Evolutionary conservation across 2,329 filamentous ascomycete genomes (phyloP), one percentile per base, ranked within the genome.

Genomic region (Dactylellina haptotyla): DNA sequence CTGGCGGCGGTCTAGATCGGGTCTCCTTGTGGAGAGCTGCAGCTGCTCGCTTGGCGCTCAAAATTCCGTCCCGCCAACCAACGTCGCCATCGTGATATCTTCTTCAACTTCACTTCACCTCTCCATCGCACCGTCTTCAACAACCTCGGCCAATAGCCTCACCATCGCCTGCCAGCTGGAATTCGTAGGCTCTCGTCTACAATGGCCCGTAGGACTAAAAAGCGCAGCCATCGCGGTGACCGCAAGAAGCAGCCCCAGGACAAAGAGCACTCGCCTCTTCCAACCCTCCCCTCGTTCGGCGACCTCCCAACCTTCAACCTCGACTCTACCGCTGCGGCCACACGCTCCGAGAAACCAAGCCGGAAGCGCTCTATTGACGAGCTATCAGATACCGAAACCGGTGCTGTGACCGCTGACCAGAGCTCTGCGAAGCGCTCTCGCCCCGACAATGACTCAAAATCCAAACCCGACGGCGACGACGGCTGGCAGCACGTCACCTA

Each of bases 401-500:
- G n/a, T 9, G 32, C 43, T 30, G 10, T 43, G 8, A 23, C 34
- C 5, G 32, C 1, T 8, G 32, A 45, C n/a, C 37, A 54, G 8
- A 45, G 28, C n/a, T 57, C 51, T 5, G 4, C 58, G 8, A 72
- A 72, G 61, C 59, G 67, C 12, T 59, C 30, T 20, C 16, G 59
- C n/a, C 18, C 41, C 1, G 37, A 43, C 14, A 46, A 46, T n/a
- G 39, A 57, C 28, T 28, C 37, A 2, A 32, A 50, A 16, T 9
- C 16, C 32, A 48, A 28, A 37, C 25, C n/a, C n/a, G 18, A 30
- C 14, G 46, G 50, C 9, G 45, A 59, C 12, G 59, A 65, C 37
- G 59, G 59, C 34, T 72, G 67, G 67, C 59, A 65, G n/a, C 53
- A 59, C 1, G 39, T 72, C 75, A 26, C 74, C 16, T 25, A 65